Conservation (phyloP, 163 green algal species). For the Chloromonas sp. region DNA sequence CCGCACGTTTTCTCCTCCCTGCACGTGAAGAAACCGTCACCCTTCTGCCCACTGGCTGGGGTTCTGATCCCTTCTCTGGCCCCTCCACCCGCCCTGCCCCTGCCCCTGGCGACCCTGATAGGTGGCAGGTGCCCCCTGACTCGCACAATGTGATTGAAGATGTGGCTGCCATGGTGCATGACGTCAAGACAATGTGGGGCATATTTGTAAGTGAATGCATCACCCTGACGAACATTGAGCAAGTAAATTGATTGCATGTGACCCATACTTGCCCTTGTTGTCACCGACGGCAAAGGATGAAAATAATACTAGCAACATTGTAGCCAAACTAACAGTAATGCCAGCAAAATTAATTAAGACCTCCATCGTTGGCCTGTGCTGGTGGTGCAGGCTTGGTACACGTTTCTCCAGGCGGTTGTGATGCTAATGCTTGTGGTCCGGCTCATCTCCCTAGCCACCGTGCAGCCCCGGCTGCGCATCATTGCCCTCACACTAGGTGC, state of each 20-base stretch:
- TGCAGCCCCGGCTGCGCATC: background rate
- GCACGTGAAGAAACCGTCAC: background rate
- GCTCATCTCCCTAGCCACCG: background rate
- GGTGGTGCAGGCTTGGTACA: background rate
- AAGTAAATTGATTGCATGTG: too few relatives aligned
- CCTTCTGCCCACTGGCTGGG: background rate
- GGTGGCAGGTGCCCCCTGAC: background rate
- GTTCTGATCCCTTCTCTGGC: too few relatives aligned
- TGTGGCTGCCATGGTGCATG: background rate
- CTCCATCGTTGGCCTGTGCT: too few relatives aligned
- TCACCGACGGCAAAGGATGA: too few relatives aligned
- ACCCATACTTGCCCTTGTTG: too few relatives aligned
- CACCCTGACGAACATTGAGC: too few relatives aligned
- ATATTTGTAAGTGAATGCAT: background rate
- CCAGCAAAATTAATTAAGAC: too few relatives aligned
- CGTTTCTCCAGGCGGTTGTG: background rate
- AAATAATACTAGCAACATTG: too few relatives aligned
- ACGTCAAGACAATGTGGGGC: background rate
- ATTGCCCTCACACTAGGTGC: background rate
- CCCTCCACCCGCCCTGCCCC: too few relatives aligned
- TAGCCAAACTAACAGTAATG: too few relatives aligned
- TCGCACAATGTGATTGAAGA: background rate
- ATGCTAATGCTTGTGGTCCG: slow-evolving; percentile 3
- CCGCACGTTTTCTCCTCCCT: background rate
- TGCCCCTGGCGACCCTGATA: background rate